Percentiles rank a stretch among this genome's conserved stretches.
phyloP scores from a whole-genome alignment of 202 grass and related monocot species.

The Panicum virgatum region DNA sequence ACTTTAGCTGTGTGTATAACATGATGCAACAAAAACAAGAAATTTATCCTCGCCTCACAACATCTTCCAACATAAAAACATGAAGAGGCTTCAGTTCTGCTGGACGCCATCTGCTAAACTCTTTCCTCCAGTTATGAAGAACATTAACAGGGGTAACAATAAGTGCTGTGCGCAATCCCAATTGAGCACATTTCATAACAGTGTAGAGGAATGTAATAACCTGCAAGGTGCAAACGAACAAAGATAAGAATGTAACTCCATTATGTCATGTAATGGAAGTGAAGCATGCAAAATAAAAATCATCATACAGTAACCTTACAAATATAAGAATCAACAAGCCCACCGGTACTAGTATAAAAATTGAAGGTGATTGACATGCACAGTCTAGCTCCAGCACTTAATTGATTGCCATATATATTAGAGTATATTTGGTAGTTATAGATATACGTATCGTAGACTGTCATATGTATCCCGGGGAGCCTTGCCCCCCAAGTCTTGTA shows the following conservation, averaged over 20 bases:
- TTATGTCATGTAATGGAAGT: slow-evolving; percentile 17
- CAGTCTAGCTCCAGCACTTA: slow-evolving; percentile 9
- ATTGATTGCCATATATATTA: not conserved
- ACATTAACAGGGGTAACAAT: slow-evolving; percentile 98
- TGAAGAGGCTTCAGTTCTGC: slow-evolving; percentile 72
- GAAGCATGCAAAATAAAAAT: slow-evolving; percentile 23
- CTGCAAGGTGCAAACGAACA: slow-evolving; percentile 48
- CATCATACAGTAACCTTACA: not conserved
- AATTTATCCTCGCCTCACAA: slow-evolving; percentile 58
- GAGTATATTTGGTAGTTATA: no score
- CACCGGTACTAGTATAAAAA: not conserved
- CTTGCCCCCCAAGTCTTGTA: no score
- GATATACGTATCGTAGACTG: no score
- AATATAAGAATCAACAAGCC: slow-evolving; percentile 17
- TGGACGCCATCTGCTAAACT: slow-evolving; percentile 86
- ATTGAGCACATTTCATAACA: slow-evolving; percentile 72
- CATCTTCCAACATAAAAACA: slow-evolving; percentile 91
- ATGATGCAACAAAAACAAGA: slow-evolving; percentile 30
- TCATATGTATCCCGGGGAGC: no score
- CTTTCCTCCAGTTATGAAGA: slow-evolving; percentile 93
- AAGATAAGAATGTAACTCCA: slow-evolving; percentile 21
- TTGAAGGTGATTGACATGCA: not conserved
- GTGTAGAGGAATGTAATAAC: slow-evolving; percentile 98
- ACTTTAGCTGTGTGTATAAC: slow-evolving; percentile 9
- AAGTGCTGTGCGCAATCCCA: slow-evolving; percentile 79